Percentiles rank a stretch among this genome's conserved stretches.
These are phyloP conservation scores for Sorghum bicolor DNA, from an alignment of 176 grass and related monocot genomes.

Conservation along the genomic window Sorghum_bicolor_NCBIv3 NC_012876.2:6623001-6623500, in stretches of 20 bases:
- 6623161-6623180: conserved; percentile 99
- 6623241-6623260: conserved; percentile 27
- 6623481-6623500: conserved; percentile 14
- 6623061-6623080: conserved; percentile 19
- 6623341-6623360: conserved; percentile 68
- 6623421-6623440: conserved; percentile 31
- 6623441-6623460: conserved; percentile 25
- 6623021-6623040: conserved; percentile 64
- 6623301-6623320: conserved; percentile 90
- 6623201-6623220: neutral
- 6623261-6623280: conserved; percentile 96
- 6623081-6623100: conserved; percentile 23
- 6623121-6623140: conserved; percentile 98
- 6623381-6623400: conserved; percentile 66
- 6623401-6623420: conserved; percentile 18
- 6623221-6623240: conserved; percentile 32
- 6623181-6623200: conserved; percentile 56
- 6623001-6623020: conserved; percentile 82
- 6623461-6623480: conserved; percentile 15
- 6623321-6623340: conserved; percentile 70
- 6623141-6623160: conserved; percentile 89
- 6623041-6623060: conserved; percentile 17
- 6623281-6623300: conserved; percentile 91
- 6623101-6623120: conserved; percentile 94
- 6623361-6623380: conserved; percentile 85